phyloP scores from a whole-genome alignment of 2,329 filamentous ascomycete genomes.

The Calonectria ilicicola region DNA sequence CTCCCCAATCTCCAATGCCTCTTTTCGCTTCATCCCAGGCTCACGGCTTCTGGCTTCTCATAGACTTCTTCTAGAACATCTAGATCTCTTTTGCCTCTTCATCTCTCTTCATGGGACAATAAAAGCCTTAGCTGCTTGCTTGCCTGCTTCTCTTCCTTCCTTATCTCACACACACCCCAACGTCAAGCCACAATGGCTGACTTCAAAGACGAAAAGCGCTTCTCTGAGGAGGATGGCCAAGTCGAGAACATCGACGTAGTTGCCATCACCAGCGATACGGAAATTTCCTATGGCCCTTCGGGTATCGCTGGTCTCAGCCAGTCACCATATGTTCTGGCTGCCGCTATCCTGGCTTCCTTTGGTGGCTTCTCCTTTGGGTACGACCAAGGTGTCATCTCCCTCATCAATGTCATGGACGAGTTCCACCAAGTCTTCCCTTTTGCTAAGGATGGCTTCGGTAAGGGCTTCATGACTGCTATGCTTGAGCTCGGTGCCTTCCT shows the following conservation, averaged over 20 bases:
- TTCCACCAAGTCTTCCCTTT: conserved; percentile 54
- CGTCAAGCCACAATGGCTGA: conserved; percentile 12
- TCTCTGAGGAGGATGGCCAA: conserved; percentile 27
- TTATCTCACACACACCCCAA: background rate
- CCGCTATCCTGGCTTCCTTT: conserved; percentile 53
- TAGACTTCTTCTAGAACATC: background rate
- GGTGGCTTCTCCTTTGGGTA: conserved; percentile 45
- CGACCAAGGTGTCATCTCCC: conserved; percentile 50
- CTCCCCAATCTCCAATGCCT: background rate
- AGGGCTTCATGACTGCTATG: conserved; percentile 47
- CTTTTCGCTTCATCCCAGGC: conserved; percentile 8
- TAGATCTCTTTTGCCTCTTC: background rate
- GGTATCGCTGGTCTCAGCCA: conserved; percentile 11
- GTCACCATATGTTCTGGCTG: conserved; percentile 52
- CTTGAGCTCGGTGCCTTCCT: conserved; percentile 26
- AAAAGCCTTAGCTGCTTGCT: background rate
- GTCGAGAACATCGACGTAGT: conserved; percentile 24
- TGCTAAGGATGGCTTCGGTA: conserved; percentile 35
- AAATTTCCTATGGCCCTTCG: conserved; percentile 17
- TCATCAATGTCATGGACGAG: conserved; percentile 58
- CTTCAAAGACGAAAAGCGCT: conserved; percentile 25
- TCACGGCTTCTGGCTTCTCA: background rate
- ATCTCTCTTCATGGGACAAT: conserved; percentile 5
- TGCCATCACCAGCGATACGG: background rate
- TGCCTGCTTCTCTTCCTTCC: background rate